Conservation (phyloP, 2,329 filamentous ascomycete genomes). For the Magnaporthales sp. region DNA sequence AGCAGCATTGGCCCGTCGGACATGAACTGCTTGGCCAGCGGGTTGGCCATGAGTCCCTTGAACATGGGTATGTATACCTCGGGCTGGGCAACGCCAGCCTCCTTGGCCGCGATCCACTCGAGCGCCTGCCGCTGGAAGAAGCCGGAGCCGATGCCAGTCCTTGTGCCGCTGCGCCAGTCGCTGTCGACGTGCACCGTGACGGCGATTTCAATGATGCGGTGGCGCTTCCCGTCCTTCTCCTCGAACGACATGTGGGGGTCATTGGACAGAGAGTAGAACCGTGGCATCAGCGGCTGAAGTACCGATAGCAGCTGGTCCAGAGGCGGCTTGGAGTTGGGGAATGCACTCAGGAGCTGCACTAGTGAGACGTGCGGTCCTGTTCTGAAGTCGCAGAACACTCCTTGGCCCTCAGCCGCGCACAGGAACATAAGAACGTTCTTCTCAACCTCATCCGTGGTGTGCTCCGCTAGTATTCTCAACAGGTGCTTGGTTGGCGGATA, state of each 20-base stretch:
- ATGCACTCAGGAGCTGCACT: conserved; percentile 78
- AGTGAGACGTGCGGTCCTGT: conserved; percentile 82
- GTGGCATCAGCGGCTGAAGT: conserved; percentile 85
- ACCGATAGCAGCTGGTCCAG: conserved; percentile 72
- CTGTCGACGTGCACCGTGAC: conserved; percentile 85
- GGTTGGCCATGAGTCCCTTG: conserved; percentile 95
- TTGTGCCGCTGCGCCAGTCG: conserved; percentile 64
- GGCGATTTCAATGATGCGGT: conserved; percentile 88
- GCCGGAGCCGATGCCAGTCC: conserved; percentile 84
- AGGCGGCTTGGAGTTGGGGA: conserved; percentile 84
- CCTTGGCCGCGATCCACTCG: conserved; percentile 60
- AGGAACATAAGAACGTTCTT: conserved; percentile 83
- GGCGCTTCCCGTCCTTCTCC: conserved; percentile 56
- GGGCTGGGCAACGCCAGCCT: conserved; percentile 43
- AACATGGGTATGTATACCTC: conserved; percentile 90
- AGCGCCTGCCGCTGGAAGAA: conserved; percentile 84
- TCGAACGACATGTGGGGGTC: conserved; percentile 75
- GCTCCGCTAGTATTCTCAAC: conserved; percentile 76
- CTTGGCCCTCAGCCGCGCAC: conserved; percentile 83
- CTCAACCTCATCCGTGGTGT: conserved; percentile 72
- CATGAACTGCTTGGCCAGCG: conserved; percentile 82
- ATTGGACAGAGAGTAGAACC: conserved; percentile 96
- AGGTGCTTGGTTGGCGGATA: conserved; percentile 85
- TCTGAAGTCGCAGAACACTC: conserved; percentile 86
- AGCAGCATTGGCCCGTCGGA: conserved; percentile 95